Evolutionary conservation across 768 basidiomycete species (phyloP), one percentile per base, ranked within the genome.

Genomic region (Russula dissimulans): DNA sequence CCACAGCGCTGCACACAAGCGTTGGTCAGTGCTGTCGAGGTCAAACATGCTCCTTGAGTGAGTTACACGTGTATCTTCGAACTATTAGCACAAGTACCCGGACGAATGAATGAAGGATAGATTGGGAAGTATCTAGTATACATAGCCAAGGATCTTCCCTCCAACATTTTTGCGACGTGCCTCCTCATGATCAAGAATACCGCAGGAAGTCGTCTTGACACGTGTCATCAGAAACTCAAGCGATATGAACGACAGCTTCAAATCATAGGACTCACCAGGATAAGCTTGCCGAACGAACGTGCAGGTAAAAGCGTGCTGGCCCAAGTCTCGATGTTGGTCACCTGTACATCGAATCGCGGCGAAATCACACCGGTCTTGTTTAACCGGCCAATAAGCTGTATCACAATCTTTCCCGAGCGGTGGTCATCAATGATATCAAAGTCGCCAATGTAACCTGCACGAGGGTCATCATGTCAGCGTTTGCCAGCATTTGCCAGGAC

Each of bases 341-440:
- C 87, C 72, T 94, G 90, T 68, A 98, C 84, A 77, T 98, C 97
- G 84, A 91, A 98, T 56, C 97, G 89, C 46, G 95, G 95, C n/a
- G 95, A 97, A 77, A 97, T 97, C 72, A 99, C 95, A 68, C 95
- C 97, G n/a, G 87, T 89, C 80, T 99, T 99, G 83, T 99, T 99
- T 69, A 99, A 83, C 62, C 93, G 90, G 48, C 97, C 97, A 71
- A 97, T 99, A 59, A 99, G 86, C 77, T 99, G 95, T 69, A 98
- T 83, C 69, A 99, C 95, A 66, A 99, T 92, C 78, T 98, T 99
- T 69, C 93, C 93, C 7, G 92, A 86, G 62, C 95, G 94, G 76
- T 98, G 97, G 79, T 99, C 97, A 70, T 99, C 97, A 72, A 97
- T 87, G 76, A 97, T 91, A 75, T 97, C 95, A 70, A 97, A 97